These are phyloP conservation scores for Scleromitrula shiraiana DNA, from an alignment of 2,329 filamentous ascomycete genomes.

Conservation along the genomic window DNA sequence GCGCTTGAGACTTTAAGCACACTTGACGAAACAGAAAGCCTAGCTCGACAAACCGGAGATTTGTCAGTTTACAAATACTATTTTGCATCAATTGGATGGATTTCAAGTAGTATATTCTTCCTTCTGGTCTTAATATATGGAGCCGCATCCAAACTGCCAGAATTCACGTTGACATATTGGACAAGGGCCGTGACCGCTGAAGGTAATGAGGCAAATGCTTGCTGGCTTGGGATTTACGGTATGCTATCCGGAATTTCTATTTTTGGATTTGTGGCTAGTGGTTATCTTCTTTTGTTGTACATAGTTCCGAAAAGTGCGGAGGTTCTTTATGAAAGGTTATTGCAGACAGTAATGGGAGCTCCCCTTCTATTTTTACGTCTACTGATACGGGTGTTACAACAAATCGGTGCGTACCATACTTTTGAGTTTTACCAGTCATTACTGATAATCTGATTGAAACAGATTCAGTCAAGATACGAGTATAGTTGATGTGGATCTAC, in stretches of 20 bases:
- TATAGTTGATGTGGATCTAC: conserved; percentile 22
- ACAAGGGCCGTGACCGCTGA: conserved; percentile 1
- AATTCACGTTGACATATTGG: conserved; percentile 16
- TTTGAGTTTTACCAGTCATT: background rate
- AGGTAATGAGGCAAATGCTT: conserved; percentile 5
- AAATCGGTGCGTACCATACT: conserved; percentile 13
- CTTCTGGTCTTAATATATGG: conserved; percentile 7
- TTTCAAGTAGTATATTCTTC: conserved; percentile 6
- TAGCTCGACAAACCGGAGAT: conserved; percentile 18
- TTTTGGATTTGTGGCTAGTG: background rate
- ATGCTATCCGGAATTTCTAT: conserved; percentile 1
- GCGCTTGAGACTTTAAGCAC: conserved; percentile 5
- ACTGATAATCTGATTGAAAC: background rate
- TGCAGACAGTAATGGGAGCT: conserved; percentile 38
- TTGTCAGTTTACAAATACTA: conserved; percentile 25
- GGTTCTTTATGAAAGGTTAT: conserved; percentile 39
- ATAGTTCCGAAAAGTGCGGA: conserved; percentile 45
- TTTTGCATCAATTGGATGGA: conserved; percentile 22
- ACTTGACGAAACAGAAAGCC: background rate
- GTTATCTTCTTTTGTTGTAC: conserved; percentile 37
- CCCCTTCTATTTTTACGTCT: conserved; percentile 30
- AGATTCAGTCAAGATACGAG: conserved; percentile 22
- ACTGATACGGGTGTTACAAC: conserved; percentile 19
- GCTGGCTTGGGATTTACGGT: conserved; percentile 3
- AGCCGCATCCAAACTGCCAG: conserved; percentile 14